Evolutionary conservation across 768 basidiomycete species (phyloP), one percentile per base, ranked within the genome.

Genomic region (Kwoniella bestiolae): DNA sequence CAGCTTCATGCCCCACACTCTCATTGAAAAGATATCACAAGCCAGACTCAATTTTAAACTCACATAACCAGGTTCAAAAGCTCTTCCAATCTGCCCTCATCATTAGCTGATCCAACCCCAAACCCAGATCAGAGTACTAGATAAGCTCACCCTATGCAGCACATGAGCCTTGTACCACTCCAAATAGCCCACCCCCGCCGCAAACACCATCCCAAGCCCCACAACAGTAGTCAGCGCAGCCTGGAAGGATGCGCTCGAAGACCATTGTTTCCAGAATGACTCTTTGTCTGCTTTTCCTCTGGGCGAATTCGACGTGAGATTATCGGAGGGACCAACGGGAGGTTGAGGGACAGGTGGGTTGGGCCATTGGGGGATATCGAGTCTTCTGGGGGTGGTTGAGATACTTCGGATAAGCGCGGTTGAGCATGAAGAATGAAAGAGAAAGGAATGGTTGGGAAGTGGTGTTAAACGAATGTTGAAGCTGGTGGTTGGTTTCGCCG

Each of bases 91-190:
- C 90, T 91, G 71, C 28, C 25, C 28, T n/a, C 9, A 16, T 11
- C 32, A n/a, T 41, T 34, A 35, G 55, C 38, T 56, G 18, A 38
- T n/a, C n/a, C n/a, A n/a, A n/a, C n/a, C n/a, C n/a, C n/a, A 2
- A 35, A 12, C 12, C 29, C 11, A 26, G 55, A 26, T 14, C 11
- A 16, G 18, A 56, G n/a, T 67, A 34, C 34, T n/a, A 16, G 63
- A 58, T 28, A 49, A 62, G 66, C 79, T 63, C 69, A 90, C 91
- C 85, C 94, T 90, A 79, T 86, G 83, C 21, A 94, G 83, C 21
- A 94, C 92, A 70, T 88, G 87, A 69, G 84, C 85, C 81, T 93
- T 92, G 83, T 94, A 93, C 89, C 87, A 91, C 29, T 84, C 82
- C 58, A 91, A 81, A 80, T 91, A 91, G 26, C 84, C 85, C 9